These are phyloP conservation scores for Penicillium sp. DNA, from an alignment of 2,329 filamentous ascomycete genomes.

Conservation along the genomic window DNA sequence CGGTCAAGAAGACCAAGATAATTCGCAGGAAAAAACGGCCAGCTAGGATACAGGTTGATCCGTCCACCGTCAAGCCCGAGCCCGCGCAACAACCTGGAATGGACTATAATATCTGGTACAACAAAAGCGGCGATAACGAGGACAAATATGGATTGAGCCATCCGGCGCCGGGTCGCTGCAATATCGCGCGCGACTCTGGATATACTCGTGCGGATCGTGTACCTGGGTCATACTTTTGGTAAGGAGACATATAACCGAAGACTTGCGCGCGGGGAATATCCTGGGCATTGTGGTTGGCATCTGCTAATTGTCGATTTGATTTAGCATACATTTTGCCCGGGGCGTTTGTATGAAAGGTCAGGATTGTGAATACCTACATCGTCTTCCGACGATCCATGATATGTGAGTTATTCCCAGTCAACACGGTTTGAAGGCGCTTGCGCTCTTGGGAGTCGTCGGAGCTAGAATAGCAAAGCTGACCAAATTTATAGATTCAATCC, in stretches of 20 bases:
- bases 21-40: constrained; percentile 86
- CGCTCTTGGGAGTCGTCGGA: neutral
- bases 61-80: constrained; percentile 74
- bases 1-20: constrained; percentile 71
- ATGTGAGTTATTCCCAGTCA: constrained; percentile 39
- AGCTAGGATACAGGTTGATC: constrained; percentile 85
- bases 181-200: constrained; percentile 72
- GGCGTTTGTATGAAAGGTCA: constrained; percentile 65
- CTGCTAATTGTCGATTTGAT: neutral
- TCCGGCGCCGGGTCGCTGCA: constrained; percentile 79
- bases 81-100: constrained; percentile 89
- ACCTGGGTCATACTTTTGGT: constrained; percentile 79
- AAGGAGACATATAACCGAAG: neutral
- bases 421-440: neutral
- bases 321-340: constrained; percentile 16
- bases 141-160: constrained; percentile 84
- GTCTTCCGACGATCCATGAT: constrained; percentile 80
- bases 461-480: neutral
- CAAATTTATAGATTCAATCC: constrained; percentile 61
- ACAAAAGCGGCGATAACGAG: constrained; percentile 97
- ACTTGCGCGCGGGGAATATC: constrained; percentile 39
- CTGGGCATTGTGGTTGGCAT: constrained; percentile 68
- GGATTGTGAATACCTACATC: constrained; percentile 91
- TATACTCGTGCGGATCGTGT: constrained; percentile 75
- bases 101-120: constrained; percentile 98